Conservation (phyloP, 2,329 filamentous ascomycete genomes). For the Bipolaris oryzae region DNA sequence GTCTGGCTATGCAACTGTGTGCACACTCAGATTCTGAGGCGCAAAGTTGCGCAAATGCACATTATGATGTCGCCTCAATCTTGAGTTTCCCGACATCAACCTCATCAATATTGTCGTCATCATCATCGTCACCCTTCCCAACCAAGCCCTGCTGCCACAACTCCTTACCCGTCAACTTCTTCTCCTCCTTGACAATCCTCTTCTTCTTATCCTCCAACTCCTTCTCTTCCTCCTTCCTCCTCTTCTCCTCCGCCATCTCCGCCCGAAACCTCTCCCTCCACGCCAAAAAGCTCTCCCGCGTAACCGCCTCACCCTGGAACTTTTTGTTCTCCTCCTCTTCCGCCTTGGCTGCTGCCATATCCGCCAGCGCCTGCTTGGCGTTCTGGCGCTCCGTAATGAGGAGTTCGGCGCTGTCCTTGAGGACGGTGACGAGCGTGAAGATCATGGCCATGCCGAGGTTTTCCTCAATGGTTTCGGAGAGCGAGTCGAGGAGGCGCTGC, state of each 20-base stretch:
- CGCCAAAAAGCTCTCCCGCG: constrained; percentile 78
- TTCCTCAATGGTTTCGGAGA: constrained; percentile 81
- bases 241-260: constrained; percentile 79
- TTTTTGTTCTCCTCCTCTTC: constrained; percentile 96
- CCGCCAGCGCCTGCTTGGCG: constrained; percentile 61
- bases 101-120: constrained; percentile 65
- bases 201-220: constrained; percentile 67
- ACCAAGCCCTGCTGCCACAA: constrained; percentile 57
- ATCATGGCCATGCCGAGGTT: constrained; percentile 98
- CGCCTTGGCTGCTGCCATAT: constrained; percentile 63
- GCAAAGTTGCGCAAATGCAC: background rate
- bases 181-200: constrained; percentile 68
- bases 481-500: constrained; percentile 69
- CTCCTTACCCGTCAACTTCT: constrained; percentile 72
- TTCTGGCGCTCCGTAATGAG: constrained; percentile 76
- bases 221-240: constrained; percentile 67
- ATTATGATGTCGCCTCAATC: constrained; percentile 54
- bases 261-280: constrained; percentile 80
- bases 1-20: constrained; percentile 6
- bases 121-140: constrained; percentile 70
- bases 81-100: constrained; percentile 52
- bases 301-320: constrained; percentile 90
- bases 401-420: constrained; percentile 91
- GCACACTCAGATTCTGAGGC: constrained; percentile 8
- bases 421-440: constrained; percentile 82